These are phyloP conservation scores for Rhododendron mucronatum DNA, from an alignment of 148 eudicot species.

Conservation along the genomic window DNA sequence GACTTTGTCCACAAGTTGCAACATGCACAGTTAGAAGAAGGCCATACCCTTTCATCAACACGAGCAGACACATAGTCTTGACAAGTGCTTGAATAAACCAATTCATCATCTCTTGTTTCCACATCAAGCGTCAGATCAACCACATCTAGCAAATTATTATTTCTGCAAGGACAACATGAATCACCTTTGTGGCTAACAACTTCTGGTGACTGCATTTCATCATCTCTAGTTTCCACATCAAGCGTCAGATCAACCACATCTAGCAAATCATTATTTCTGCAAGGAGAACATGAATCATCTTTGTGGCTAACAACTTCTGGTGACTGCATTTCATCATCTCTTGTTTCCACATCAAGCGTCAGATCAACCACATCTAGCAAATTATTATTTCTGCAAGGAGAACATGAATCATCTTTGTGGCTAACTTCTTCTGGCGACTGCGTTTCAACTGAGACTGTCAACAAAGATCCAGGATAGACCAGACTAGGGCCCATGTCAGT, in stretches of 20 bases:
- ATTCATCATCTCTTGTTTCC: constrained; percentile 9
- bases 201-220: not conserved
- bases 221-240: constrained; percentile 11
- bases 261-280: constrained; percentile 12
- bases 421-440: constrained; percentile 15
- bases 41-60: constrained; percentile 30
- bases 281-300: constrained; percentile 16
- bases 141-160: constrained; percentile 18
- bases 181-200: constrained; percentile 10
- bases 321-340: not conserved
- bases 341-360: constrained; percentile 10
- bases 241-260: constrained; percentile 24
- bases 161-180: constrained; percentile 14
- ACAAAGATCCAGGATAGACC: constrained; percentile 10
- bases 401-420: constrained; percentile 18
- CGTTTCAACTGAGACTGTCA: constrained; percentile 12
- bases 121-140: constrained; percentile 22
- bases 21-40: not conserved
- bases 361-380: constrained; percentile 23
- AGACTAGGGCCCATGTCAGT: constrained; percentile 11
- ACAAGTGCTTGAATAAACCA: constrained; percentile 19
- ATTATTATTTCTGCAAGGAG: constrained; percentile 15
- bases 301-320: constrained; percentile 17
- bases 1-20: not conserved
- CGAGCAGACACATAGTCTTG: constrained; percentile 9